Evolutionary conservation across 2,329 filamentous ascomycete genomes (phyloP), one percentile per base, ranked within the genome.

Genomic region (Penicillium capsulatum): DNA sequence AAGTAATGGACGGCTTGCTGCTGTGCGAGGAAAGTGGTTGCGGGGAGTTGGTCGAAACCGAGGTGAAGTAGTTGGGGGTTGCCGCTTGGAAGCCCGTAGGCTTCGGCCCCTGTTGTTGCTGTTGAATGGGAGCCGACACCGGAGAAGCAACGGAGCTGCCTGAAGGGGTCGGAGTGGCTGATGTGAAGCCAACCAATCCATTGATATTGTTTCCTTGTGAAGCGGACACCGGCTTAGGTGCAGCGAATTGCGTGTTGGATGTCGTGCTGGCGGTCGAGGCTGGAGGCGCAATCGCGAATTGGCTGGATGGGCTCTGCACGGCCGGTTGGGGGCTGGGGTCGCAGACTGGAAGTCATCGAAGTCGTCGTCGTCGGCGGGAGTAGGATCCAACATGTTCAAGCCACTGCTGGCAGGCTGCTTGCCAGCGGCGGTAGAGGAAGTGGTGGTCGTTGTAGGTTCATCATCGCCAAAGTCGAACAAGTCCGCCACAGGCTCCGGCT

Each of bases 291-390:
- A 72, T 64, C 10, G 58, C 51, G 38, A 70, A 64, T 20, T 64
- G 60, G 36, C 61, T 59, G 16, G 66, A 58, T 6, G 62, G 44
- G 14, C 5, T 9, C 9, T 61, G 53, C 17, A 60, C 46, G n/a
- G 59, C 54, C 36, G 57, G 50, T 31, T 49, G 46, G 6, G 60
- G 10, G 72, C 58, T 17, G 79, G 70, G 2, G 84, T 72, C 10
- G 91, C 91, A 14, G 89, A 94, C 65, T 95, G 88, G 74, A 97
- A 97, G 60, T 98, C 92, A 60, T 97, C 92, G 59, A 97, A 97
- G 48, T 96, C 92, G 53, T 95, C 90, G 49, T 96, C 91, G 36
- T 79, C 81, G 29, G 72, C 71, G 19, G 67, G 66, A 11, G 67
- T 57, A 30, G 68, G 61, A 17, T 63, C 57, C 34, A 81, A 60